Base-by-base conservation (phyloP, 441 rosid species). In the Aquilaria agallochum region DNA sequence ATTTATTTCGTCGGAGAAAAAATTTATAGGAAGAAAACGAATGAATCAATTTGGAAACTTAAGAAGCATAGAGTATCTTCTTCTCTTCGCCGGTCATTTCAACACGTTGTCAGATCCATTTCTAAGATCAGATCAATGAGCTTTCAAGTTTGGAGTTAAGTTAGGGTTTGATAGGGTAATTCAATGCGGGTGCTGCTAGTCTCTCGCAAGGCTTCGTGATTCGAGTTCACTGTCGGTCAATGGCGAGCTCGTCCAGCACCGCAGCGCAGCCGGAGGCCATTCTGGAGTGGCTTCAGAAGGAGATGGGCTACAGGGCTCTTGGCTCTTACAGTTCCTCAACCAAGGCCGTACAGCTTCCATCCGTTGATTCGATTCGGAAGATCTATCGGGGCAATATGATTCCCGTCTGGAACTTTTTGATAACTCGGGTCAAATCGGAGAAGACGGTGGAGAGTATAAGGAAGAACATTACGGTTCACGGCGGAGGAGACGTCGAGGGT, bases 371-470 rank as follows among this genome's bases (percentile, higher is more conserved):
- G 57, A 61, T 88, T 32, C 72, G 95, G 52, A 88, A 74, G 83
- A 71, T 90, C 63, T 88, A 91, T 53, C 84, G 97, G 15, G 98
- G 98, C 31, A 90, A 90, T 42, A 88, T 90, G 96, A 81, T 93
- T 53, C 87, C 91, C 31, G 56, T 87, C 56, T 90, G 97, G 96
- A 72, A 49, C 50, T 93, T 82, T 55, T 78, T 90, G 61, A 58
- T 82, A 1, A 83, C 79, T 65, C 81, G 91, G 44, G 93, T 90
- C 74, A 88, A 84, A 74, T 93, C 95, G 48, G 96, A 93, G 87
- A 90, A 85, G 71, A 88, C 89, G 3, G 95, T 85, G 60, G 87
- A 85, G 81, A 83, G 63, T 56, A 88, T 87, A 48, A 69, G 95
- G 79, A 85, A 83, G 72, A 93, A 90, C 45, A 90, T 86, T 34